Evolutionary conservation across 2,329 filamentous ascomycete genomes (phyloP).

Genomic region (Amauroascus niger): DNA sequence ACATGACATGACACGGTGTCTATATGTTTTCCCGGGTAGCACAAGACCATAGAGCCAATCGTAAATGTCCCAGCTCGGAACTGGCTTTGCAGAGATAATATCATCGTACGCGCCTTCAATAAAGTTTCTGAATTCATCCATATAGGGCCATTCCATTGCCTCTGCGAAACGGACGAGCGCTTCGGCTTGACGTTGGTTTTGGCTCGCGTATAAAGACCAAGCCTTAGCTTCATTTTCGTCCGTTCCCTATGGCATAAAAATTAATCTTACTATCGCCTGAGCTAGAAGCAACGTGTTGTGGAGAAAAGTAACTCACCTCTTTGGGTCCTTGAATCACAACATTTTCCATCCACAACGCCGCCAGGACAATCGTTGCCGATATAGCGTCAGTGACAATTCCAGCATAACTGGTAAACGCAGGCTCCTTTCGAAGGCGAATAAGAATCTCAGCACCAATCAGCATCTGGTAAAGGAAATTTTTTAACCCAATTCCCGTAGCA

Average conservation of each 20-base stretch:
- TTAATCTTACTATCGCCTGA: not conserved
- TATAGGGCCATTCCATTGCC: constrained; percentile 4
- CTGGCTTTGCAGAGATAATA: not conserved
- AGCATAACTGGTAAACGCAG: not conserved
- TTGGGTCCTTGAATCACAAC: constrained; percentile 3
- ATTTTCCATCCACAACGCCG: constrained; percentile 3
- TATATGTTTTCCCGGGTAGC: constrained; percentile 3
- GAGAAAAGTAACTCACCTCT: not conserved
- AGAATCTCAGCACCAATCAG: constrained; percentile 2
- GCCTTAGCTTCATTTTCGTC: not conserved
- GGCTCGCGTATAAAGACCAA: constrained; percentile 4
- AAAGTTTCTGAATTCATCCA: constrained; percentile 7
- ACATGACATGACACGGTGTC: constrained; percentile 3
- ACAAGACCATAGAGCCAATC: constrained; percentile 10
- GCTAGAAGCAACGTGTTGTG: not conserved
- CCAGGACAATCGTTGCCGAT: not conserved
- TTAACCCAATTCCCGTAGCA: not conserved
- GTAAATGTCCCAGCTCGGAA: not conserved
- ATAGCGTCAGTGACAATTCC: constrained; percentile 1
- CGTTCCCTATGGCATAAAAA: not conserved
- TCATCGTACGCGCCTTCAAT: not conserved
- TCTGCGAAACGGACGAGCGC: constrained; percentile 6
- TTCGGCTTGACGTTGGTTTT: constrained; percentile 1
- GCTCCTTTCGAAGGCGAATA: constrained; percentile 1
- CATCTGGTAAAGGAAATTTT: constrained; percentile 3